phyloP scores from a whole-genome alignment of 805 yeast genomes.

The Candida sphagnicola region DNA sequence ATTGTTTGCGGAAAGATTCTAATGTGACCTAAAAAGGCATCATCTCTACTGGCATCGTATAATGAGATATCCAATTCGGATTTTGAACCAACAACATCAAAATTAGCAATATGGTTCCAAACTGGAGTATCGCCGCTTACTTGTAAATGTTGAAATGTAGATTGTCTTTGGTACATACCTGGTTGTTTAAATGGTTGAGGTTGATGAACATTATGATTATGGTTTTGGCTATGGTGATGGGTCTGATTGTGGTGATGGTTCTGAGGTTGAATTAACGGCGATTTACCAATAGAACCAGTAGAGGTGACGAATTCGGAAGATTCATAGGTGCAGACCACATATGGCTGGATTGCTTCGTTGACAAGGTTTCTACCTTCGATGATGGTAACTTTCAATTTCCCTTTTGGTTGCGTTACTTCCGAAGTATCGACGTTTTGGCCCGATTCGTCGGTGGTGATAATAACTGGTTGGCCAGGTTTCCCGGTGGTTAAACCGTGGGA shows the following conservation, averaged over 20 bases:
- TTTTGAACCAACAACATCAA: conserved; percentile 83
- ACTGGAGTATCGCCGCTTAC: conserved; percentile 44
- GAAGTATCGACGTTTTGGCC: conserved; percentile 28
- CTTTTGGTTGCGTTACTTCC: conserved; percentile 54
- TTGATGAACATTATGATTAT: no score
- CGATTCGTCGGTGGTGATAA: conserved; percentile 40
- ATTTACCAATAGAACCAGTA: conserved; percentile 48
- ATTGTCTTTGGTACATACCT: conserved; percentile 35
- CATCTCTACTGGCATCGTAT: conserved; percentile 80
- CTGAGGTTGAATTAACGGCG: conserved; percentile 14
- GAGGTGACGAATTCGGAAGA: conserved; percentile 88
- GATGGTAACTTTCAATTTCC: conserved; percentile 77
- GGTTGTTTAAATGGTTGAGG: conserved; percentile 20
- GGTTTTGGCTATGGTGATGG: no score
- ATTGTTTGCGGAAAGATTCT: conserved; percentile 59
- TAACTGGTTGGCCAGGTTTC: conserved; percentile 16
- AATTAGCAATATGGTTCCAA: conserved; percentile 91
- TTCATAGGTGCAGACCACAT: conserved; percentile 89
- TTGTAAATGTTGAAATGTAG: conserved; percentile 32
- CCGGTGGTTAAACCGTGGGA: conserved; percentile 3
- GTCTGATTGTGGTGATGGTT: conserved; percentile 7
- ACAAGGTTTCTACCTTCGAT: conserved; percentile 71
- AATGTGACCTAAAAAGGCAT: conserved; percentile 82
- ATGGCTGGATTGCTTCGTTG: conserved; percentile 62
- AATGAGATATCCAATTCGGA: conserved; percentile 87